Conservation (phyloP, 1,284 basidiomycete species). For the Mycosarcoma mackinlayi region DNA sequence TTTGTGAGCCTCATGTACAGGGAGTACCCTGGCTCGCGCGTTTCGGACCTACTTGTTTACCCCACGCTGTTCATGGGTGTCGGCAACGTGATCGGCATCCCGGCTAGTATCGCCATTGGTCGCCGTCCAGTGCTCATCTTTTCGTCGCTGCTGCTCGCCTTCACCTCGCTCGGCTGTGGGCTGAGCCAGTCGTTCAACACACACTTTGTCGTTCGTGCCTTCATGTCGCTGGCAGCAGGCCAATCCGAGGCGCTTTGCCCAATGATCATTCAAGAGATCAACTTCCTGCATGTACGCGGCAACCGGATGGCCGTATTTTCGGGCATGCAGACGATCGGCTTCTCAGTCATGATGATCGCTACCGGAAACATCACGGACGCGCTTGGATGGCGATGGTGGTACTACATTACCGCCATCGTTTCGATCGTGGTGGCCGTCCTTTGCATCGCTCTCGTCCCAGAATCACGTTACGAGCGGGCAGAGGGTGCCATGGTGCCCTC, state of each 20-base stretch:
- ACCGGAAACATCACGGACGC: slow-evolving; percentile 6
- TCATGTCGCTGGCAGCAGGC: slow-evolving; percentile 8
- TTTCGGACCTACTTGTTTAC: slow-evolving; percentile 5
- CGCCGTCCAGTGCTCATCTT: slow-evolving; percentile 9
- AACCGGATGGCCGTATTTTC: slow-evolving; percentile 10
- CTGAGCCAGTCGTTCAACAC: slow-evolving; percentile 5
- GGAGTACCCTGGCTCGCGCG: slow-evolving; percentile 2
- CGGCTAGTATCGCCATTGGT: slow-evolving; percentile 6
- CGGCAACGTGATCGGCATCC: slow-evolving; percentile 3
- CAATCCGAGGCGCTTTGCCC: slow-evolving; percentile 10
- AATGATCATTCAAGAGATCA: slow-evolving; percentile 10
- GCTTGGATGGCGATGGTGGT: slow-evolving; percentile 9
- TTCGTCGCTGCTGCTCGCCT: slow-evolving; percentile 8
- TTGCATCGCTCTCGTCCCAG: not conserved
- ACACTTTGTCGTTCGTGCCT: slow-evolving; percentile 3
- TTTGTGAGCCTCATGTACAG: slow-evolving; percentile 2
- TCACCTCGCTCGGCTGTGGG: slow-evolving; percentile 7
- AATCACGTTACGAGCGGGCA: slow-evolving; percentile 5
- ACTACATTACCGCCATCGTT: slow-evolving; percentile 5
- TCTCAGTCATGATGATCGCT: slow-evolving; percentile 9
- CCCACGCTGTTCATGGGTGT: slow-evolving; percentile 12
- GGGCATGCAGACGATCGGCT: slow-evolving; percentile 5
- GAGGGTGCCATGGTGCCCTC: slow-evolving; percentile 6
- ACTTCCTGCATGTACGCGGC: slow-evolving; percentile 7
- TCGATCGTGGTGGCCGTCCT: slow-evolving; percentile 4